Percentiles rank a stretch among this genome's conserved stretches.
These are phyloP conservation scores for Filobasidium floriforme DNA, from an alignment of 768 basidiomycete genomes.

Conservation along the genomic window DNA sequence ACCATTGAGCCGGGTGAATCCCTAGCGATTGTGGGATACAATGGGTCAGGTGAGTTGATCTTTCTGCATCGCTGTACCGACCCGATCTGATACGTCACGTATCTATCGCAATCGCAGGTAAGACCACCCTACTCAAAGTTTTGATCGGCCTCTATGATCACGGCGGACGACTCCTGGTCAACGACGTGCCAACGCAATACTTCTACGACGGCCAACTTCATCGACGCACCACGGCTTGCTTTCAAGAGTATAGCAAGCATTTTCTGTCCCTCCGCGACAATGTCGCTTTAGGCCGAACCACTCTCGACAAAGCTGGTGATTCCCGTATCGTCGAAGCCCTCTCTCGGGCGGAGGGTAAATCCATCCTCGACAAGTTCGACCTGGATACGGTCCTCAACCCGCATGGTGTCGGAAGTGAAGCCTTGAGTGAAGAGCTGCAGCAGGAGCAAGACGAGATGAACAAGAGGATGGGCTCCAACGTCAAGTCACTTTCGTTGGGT, in stretches of 20 bases:
- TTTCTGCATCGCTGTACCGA: slow-evolving; percentile 12
- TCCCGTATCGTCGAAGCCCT: slow-evolving; percentile 55
- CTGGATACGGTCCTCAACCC: slow-evolving; percentile 62
- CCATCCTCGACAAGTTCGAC: slow-evolving; percentile 61
- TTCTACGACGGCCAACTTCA: slow-evolving; percentile 66
- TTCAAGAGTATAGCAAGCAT: slow-evolving; percentile 79
- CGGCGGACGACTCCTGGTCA: slow-evolving; percentile 59
- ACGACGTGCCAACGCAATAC: slow-evolving; percentile 60
- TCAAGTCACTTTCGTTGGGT: slow-evolving; percentile 52
- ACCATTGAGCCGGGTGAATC: slow-evolving; percentile 66
- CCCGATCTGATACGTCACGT: background rate
- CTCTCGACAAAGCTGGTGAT: slow-evolving; percentile 54
- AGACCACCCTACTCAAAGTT: slow-evolving; percentile 77
- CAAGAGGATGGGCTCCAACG: background rate
- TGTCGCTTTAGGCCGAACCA: slow-evolving; percentile 70
- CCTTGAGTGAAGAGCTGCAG: background rate
- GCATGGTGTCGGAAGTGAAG: background rate
- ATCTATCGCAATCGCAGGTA: slow-evolving; percentile 52
- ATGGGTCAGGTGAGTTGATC: slow-evolving; percentile 85
- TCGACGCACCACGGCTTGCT: slow-evolving; percentile 65
- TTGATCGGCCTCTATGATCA: slow-evolving; percentile 69
- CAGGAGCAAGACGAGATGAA: background rate
- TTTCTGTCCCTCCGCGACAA: slow-evolving; percentile 71
- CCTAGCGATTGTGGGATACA: slow-evolving; percentile 76
- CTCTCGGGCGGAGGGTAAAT: slow-evolving; percentile 57